These are phyloP conservation scores for Teratosphaeria pseudoeucalypti DNA, from an alignment of 2,329 filamentous ascomycete genomes.

Conservation along the genomic window DNA sequence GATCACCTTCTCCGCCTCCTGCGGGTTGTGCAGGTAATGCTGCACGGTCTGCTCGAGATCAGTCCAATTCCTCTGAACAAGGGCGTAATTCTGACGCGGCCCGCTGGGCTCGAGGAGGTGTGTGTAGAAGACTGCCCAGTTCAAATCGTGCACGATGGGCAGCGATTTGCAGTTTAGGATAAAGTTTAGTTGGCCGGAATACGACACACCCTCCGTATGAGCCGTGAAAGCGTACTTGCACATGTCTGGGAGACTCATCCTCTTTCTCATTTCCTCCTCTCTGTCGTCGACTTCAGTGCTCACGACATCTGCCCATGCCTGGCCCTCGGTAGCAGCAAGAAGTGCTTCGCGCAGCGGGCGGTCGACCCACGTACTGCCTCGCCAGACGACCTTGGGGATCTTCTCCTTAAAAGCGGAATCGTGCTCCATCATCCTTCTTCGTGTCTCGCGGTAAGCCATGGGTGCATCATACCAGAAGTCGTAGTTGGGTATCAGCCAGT, in stretches of 20 bases:
- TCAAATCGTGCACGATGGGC: conserved; percentile 20
- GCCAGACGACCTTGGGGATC: conserved; percentile 39
- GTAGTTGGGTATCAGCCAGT: conserved; percentile 46
- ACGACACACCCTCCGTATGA: conserved; percentile 26
- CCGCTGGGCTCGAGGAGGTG: conserved; percentile 20
- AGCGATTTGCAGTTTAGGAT: conserved; percentile 24
- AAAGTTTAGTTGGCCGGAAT: conserved; percentile 26
- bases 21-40: conserved; percentile 14
- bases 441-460: conserved; percentile 16
- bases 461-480: conserved; percentile 42
- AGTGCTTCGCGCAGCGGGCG: conserved; percentile 18
- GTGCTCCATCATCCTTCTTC: conserved; percentile 13
- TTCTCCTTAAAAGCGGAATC: conserved; percentile 26
- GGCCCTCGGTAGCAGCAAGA: conserved; percentile 20
- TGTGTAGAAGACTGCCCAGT: conserved; percentile 22
- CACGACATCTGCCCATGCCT: conserved; percentile 39
- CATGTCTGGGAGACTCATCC: conserved; percentile 9
- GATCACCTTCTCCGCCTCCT: conserved; percentile 16
- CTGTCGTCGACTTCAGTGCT: neutral
- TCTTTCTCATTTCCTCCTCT: neutral
- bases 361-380: conserved; percentile 28
- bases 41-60: conserved; percentile 19
- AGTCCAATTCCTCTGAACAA: conserved; percentile 19
- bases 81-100: conserved; percentile 18
- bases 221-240: conserved; percentile 23